Base-by-base conservation (phyloP, 345 rosid species). In the Linum trigynum region DNA sequence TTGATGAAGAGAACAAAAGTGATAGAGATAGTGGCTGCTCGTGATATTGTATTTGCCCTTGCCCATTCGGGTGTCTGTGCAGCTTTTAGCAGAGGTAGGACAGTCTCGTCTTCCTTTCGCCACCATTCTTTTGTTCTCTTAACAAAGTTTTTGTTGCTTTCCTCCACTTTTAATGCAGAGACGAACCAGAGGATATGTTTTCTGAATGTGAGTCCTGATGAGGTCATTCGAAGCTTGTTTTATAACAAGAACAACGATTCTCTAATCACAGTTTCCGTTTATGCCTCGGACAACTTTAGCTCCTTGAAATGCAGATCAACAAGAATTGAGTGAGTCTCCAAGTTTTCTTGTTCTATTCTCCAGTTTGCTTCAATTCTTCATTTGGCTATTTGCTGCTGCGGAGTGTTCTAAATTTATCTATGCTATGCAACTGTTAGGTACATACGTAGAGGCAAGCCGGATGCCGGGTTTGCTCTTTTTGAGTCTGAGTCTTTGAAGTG, bases 281-380 rank as follows among this genome's bases (percentile, higher is more conserved):
- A 90, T 78, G 96, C 97, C 42, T 87, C 96, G 0, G 94, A 92
- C 59, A 88, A 86, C 71, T 92, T 92, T 82, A 83, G 96, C 89
- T 90, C 96, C 71, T 85, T 87, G 80, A 92, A 90, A 76, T 92
- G 97, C 85, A 85, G 96, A 87, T 92, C 98, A 32, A 90, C 97
- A 51, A 79, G 92, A 77, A 86, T 90, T 41, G 98, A 92, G 98
- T 90, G 69, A 8, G 95, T 75, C 42, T 48, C 53, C 15, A 48
- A 48, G 53, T 9, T 48, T 48, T 48, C 53, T 48, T 48, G 16
- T 10, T 10, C 15, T 5, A 57, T 65, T 69, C 36, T 37, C 2
- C 40, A 23, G 32, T 23, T 23, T 23, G 32, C 32, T 23, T 23
- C 32, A 23, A 23, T 23, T 23, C 32, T 23, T 23, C 32, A 23